These are phyloP conservation scores for Paraleonurus japonicus DNA, from an alignment of 257 asterid genomes.

Conservation along the genomic window DNA sequence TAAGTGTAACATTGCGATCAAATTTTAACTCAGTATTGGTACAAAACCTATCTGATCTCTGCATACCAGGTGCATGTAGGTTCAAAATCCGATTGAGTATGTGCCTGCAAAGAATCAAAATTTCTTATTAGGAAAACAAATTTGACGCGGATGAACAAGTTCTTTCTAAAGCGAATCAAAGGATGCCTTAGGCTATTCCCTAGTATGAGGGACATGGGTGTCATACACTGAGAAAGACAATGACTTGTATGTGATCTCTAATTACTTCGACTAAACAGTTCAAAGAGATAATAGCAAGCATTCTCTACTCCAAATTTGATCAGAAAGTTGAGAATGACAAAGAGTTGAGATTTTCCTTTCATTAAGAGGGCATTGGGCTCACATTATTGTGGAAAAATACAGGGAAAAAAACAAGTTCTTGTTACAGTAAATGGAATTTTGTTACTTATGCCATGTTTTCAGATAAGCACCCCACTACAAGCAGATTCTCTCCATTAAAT, in stretches of 20 bases:
- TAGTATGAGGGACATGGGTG: not conserved
- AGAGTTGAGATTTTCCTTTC: not conserved
- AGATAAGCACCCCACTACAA: not conserved
- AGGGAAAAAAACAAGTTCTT: not conserved
- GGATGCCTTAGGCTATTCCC: not conserved
- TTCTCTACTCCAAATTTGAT: not conserved
- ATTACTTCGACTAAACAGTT: not conserved
- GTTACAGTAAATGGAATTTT: not conserved
- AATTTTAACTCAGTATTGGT: slow-evolving; percentile 2
- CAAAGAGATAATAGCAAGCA: not conserved
- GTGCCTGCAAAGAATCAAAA: slow-evolving; percentile 60
- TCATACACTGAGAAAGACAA: not conserved
- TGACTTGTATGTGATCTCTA: not conserved
- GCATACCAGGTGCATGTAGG: slow-evolving; percentile 83
- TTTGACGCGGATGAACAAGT: not conserved
- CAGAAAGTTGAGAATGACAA: not conserved
- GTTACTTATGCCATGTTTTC: not conserved
- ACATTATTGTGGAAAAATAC: not conserved
- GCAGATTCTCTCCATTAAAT: not conserved
- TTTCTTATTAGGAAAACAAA: slow-evolving; percentile 1
- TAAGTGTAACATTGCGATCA: not conserved
- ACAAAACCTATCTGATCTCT: not conserved
- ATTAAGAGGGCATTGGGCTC: not conserved
- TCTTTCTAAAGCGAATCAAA: not conserved
- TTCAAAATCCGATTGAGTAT: slow-evolving; percentile 84